Evolutionary conservation across 2,329 filamentous ascomycete species (phyloP).

Genomic region (Cladobotryum protrusum): DNA sequence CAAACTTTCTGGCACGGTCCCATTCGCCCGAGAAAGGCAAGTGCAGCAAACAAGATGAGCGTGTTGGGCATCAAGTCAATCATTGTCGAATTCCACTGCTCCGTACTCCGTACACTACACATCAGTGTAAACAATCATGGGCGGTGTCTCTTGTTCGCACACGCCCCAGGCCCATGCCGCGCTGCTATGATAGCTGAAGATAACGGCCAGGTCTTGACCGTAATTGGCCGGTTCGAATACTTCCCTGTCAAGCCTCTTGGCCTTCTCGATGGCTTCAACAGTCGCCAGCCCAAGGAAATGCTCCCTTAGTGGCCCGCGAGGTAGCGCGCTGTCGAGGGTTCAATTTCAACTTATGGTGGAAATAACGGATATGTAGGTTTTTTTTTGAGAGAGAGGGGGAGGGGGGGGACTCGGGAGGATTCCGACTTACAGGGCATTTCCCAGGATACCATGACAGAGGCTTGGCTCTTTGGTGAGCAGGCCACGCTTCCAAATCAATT

Average conservation of each 20-base stretch:
- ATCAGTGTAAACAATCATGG: constrained; percentile 32
- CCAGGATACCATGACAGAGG: constrained; percentile 59
- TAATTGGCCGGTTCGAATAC: constrained; percentile 35
- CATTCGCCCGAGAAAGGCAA: too few species aligned
- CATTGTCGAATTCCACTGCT: too few species aligned
- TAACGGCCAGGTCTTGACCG: constrained; percentile 23
- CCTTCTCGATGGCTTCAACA: constrained; percentile 46
- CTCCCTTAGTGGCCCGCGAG: constrained; percentile 32
- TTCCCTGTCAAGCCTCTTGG: constrained; percentile 23
- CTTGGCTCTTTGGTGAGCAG: constrained; percentile 58
- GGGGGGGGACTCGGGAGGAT: too few species aligned
- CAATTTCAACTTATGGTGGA: not conserved
- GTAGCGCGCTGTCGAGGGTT: constrained; percentile 21
- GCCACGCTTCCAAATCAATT: constrained; percentile 50
- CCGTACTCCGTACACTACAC: too few species aligned
- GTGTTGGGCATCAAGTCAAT: not conserved
- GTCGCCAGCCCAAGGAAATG: constrained; percentile 55
- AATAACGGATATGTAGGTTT: not conserved
- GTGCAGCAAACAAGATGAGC: too few species aligned
- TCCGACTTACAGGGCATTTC: constrained; percentile 52
- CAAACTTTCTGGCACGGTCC: too few species aligned
- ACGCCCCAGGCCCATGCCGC: constrained; percentile 35
- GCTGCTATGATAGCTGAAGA: constrained; percentile 31
- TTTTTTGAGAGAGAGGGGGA: too few species aligned
- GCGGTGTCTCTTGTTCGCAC: constrained; percentile 26